Conservation (phyloP, 2,329 filamentous ascomycete species). For the Hymenoscyphus fructigenus region DNA sequence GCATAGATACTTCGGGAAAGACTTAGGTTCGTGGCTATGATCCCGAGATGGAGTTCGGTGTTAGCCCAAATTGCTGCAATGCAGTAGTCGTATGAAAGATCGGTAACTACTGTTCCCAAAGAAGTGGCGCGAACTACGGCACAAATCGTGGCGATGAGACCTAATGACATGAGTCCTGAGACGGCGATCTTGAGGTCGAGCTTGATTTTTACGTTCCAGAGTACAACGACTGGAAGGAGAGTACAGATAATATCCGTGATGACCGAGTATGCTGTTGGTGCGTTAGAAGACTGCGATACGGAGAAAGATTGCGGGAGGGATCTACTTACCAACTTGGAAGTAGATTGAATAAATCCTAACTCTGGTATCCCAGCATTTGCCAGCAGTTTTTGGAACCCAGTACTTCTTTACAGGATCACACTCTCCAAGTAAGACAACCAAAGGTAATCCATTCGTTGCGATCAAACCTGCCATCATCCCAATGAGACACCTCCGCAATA, state of each 20-base stretch:
- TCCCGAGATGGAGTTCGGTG: constrained; percentile 14
- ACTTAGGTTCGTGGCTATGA: constrained; percentile 16
- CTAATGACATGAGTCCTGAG: constrained; percentile 15
- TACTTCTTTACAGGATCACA: constrained; percentile 13
- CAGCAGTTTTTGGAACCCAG: constrained; percentile 9
- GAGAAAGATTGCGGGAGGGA: not conserved
- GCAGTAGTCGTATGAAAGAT: constrained; percentile 18
- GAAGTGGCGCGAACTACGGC: constrained; percentile 16
- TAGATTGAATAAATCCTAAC: constrained; percentile 21
- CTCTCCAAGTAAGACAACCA: constrained; percentile 16
- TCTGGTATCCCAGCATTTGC: constrained; percentile 13
- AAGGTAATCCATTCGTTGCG: constrained; percentile 12
- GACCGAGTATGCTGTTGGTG: constrained; percentile 14
- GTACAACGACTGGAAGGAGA: constrained; percentile 15
- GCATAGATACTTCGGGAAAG: constrained; percentile 13
- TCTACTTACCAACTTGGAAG: constrained; percentile 16
- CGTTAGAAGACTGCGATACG: not conserved
- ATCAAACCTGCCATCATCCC: constrained; percentile 16
- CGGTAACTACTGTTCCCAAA: constrained; percentile 11
- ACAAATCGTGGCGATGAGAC: constrained; percentile 16
- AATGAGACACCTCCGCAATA: constrained; percentile 37
- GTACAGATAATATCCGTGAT: constrained; percentile 18
- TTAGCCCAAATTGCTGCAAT: constrained; percentile 11
- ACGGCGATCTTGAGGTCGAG: constrained; percentile 9
- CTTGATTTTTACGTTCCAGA: constrained; percentile 15